These are phyloP conservation scores for Cutaneotrichosporon dermatis DNA, from an alignment of 1,284 basidiomycete species.

Conservation along the genomic window DNA sequence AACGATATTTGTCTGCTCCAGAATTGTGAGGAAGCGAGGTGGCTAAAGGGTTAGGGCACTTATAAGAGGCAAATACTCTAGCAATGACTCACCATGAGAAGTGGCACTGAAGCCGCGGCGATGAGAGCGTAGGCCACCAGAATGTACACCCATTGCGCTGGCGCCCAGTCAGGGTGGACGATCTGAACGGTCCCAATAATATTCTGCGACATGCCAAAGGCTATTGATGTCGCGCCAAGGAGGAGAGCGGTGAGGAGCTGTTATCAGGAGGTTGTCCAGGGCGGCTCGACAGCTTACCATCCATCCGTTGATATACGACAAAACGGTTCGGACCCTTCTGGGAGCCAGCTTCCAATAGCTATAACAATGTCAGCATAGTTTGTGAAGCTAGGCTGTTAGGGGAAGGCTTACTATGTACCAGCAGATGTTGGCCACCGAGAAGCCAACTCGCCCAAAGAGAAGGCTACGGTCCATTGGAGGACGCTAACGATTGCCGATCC, in stretches of 20 bases:
- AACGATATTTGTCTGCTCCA: conserved; percentile 12
- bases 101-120: conserved; percentile 8
- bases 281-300: neutral
- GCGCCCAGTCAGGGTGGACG: conserved; percentile 13
- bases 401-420: conserved; percentile 9
- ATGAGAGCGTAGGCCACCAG: conserved; percentile 15
- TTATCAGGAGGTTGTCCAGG: neutral
- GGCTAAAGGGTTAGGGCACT: neutral
- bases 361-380: too few species aligned
- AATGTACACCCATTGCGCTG: conserved; percentile 13
- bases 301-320: conserved; percentile 20
- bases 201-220: conserved; percentile 16
- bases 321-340: conserved; percentile 6
- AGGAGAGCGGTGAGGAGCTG: conserved; percentile 15
- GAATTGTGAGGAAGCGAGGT: conserved; percentile 4
- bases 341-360: conserved; percentile 22
- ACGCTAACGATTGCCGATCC: conserved; percentile 13
- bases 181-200: conserved; percentile 17
- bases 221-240: conserved; percentile 11
- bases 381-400: neutral
- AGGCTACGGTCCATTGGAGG: conserved; percentile 12
- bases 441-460: conserved; percentile 13
- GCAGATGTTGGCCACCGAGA: conserved; percentile 17
- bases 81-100: conserved; percentile 3
- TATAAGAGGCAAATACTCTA: neutral